These are phyloP conservation scores for Flagelloscypha sp. DNA, from an alignment of 768 basidiomycete species.

Conservation along the genomic window DNA sequence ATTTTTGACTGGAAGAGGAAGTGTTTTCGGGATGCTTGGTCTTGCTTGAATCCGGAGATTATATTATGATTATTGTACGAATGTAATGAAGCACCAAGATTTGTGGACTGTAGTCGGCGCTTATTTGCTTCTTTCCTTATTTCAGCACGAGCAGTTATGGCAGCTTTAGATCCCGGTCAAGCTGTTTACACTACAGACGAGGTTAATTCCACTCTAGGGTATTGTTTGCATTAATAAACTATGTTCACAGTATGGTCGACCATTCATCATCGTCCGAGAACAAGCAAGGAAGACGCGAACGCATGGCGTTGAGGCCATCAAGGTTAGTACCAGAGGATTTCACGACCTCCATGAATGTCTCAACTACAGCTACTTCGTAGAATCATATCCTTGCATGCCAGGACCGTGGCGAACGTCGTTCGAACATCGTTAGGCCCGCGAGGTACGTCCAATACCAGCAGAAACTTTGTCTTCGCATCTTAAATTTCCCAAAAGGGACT, in stretches of 20 bases:
- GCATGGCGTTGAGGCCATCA: conserved; percentile 93
- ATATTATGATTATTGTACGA: no score
- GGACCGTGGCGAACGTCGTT: conserved; percentile 90
- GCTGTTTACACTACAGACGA: conserved; percentile 86
- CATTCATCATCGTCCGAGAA: conserved; percentile 96
- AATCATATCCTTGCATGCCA: conserved; percentile 93
- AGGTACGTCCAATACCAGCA: conserved; percentile 39
- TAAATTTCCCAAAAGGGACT: conserved; percentile 48
- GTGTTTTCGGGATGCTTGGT: conserved; percentile 42
- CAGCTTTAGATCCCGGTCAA: conserved; percentile 35
- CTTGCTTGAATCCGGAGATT: no score
- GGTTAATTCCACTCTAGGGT: conserved; percentile 26
- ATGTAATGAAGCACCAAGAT: no score
- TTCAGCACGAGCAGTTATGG: conserved; percentile 19
- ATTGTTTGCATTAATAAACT: conserved; percentile 9
- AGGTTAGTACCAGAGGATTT: conserved; percentile 41
- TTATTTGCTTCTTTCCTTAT: no score
- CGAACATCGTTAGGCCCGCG: conserved; percentile 92
- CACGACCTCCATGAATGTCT: no score
- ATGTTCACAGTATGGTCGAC: conserved; percentile 69
- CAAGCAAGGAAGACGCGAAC: conserved; percentile 87
- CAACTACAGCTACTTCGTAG: conserved; percentile 28
- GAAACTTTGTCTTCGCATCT: not conserved
- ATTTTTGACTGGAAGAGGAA: conserved; percentile 30
- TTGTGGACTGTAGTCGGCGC: no score